phyloP scores from a whole-genome alignment of 2,329 filamentous ascomycete genomes.

The Botrytis squamosa region DNA sequence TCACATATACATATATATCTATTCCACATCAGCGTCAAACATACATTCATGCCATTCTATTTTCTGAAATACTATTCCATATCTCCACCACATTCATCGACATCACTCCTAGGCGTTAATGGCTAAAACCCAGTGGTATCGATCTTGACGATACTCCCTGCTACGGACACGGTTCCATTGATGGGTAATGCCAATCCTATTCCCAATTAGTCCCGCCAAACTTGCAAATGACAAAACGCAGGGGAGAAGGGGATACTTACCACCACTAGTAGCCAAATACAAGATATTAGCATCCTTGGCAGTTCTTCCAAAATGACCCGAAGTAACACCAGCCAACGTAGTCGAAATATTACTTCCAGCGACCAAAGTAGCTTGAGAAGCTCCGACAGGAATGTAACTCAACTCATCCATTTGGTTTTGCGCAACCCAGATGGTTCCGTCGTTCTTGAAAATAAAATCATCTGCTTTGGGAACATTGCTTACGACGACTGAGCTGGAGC shows the following conservation, averaged over 20 bases:
- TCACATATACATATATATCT: background rate
- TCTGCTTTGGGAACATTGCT: constrained; percentile 23
- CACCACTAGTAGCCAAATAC: constrained; percentile 29
- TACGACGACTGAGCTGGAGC: constrained; percentile 19
- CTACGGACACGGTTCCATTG: constrained; percentile 12
- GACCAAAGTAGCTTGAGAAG: constrained; percentile 4
- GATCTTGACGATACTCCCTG: constrained; percentile 10
- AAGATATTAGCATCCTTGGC: constrained; percentile 18
- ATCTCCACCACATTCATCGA: background rate
- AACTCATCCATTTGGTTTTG: constrained; percentile 24
- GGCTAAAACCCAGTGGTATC: constrained; percentile 2
- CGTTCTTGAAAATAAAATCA: constrained; percentile 25
- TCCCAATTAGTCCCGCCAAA: background rate
- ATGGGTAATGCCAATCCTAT: constrained; percentile 14
- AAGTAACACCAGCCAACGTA: constrained; percentile 26
- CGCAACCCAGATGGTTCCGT: constrained; percentile 24
- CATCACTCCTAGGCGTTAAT: background rate
- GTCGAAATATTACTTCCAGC: constrained; percentile 24
- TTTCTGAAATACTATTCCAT: background rate
- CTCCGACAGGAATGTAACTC: constrained; percentile 13
- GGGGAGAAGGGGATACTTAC: constrained; percentile 10
- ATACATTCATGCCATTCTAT: background rate
- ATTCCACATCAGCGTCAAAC: background rate
- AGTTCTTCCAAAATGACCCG: constrained; percentile 27
- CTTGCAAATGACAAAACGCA: rapidly evolving